Evolutionary conservation across 164 flowering plant genomes (phyloP), one percentile per base, ranked within the genome.

Genomic region (Vitis rupestris): DNA sequence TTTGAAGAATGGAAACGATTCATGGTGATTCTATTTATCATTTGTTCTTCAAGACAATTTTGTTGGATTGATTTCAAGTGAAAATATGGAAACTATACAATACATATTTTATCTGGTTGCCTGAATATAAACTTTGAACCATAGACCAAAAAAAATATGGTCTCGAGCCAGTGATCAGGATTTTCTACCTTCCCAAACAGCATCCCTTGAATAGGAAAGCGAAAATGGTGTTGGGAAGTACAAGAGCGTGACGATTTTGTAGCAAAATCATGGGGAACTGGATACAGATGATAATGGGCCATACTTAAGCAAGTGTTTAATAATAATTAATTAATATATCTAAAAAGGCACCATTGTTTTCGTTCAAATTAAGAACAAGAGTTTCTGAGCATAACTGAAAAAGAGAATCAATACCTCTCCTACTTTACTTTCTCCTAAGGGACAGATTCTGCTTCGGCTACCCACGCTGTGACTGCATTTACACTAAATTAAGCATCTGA

Each of bases 191-290:
- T 14, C 49, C 47, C 37, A 59, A 66, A 72, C 58, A 53, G n/a
- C n/a, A 10, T 12, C n/a, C 4, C 7, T 13, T 23, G 10, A 53
- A 53, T 14, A 11, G 7, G n/a, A 14, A 53, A 53, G 2, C 27
- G 2, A 23, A 55, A 59, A 50, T 16, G 27, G n/a, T 49, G 30
- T 61, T 50, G 72, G 60, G 30, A 69, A 52, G 69, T 61, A 53
- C 75, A 65, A 60, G 65, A n/a, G 27, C 9, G 8, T 64, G 61
- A 11, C 64, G 44, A 23, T 29, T 1, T 27, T 61, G 9, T 0
- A 16, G 13, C 63, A 59, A 29, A 63, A 56, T 59, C 66, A 70
- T 58, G 50, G 69, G 65, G 61, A 72, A 58, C 50, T 65, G 61
- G 16, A 12, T 61, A 37, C 44, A 37, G 44, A 37, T 37, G 44